phyloP scores from a whole-genome alignment of 768 basidiomycete genomes.

The Peribolospora baueri region DNA sequence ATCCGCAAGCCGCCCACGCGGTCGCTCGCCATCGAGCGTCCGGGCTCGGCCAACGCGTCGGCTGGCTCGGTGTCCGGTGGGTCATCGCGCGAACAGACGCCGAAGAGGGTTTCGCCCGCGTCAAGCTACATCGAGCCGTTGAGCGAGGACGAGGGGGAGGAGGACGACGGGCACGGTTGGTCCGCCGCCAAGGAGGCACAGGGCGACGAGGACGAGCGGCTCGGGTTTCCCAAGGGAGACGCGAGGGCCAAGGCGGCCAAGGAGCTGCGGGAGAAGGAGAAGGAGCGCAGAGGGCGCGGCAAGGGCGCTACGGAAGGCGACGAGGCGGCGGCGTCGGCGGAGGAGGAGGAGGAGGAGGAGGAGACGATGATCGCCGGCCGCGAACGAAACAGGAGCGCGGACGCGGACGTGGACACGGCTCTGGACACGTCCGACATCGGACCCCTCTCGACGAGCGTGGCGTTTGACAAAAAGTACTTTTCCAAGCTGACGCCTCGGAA shows the following conservation, averaged over 20 bases:
- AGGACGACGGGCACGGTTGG: slow-evolving; percentile 22
- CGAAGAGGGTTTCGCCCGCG: slow-evolving; percentile 7
- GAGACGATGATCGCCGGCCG: not conserved
- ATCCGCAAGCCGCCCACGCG: slow-evolving; percentile 80
- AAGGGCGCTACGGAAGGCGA: not conserved
- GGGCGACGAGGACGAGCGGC: not conserved
- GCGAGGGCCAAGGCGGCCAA: slow-evolving; percentile 60
- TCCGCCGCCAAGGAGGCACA: not conserved
- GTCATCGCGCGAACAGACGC: not conserved
- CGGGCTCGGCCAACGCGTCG: slow-evolving; percentile 21
- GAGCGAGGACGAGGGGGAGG: slow-evolving; percentile 86
- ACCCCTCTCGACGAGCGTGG: slow-evolving; percentile 56
- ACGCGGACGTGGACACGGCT: slow-evolving; percentile 11
- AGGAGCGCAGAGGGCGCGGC: not conserved
- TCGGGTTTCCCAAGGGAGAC: slow-evolving; percentile 13
- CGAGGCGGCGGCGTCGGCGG: slow-evolving; percentile 1
- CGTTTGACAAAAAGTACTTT: slow-evolving; percentile 48
- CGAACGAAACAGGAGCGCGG: slow-evolving; percentile 24
- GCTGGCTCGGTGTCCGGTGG: slow-evolving; percentile 1
- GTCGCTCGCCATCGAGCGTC: slow-evolving; percentile 32
- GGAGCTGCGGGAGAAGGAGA: slow-evolving; percentile 54
- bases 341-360: slow-evolving; percentile 19
- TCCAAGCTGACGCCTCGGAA: slow-evolving; percentile 34
- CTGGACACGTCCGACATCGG: slow-evolving; percentile 27
- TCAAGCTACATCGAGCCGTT: slow-evolving; percentile 55